Percentiles rank a stretch among this genome's conserved stretches.
Evolutionary conservation across 2,329 filamentous ascomycete species (phyloP).

Genomic region (Cladosporium sp.): DNA sequence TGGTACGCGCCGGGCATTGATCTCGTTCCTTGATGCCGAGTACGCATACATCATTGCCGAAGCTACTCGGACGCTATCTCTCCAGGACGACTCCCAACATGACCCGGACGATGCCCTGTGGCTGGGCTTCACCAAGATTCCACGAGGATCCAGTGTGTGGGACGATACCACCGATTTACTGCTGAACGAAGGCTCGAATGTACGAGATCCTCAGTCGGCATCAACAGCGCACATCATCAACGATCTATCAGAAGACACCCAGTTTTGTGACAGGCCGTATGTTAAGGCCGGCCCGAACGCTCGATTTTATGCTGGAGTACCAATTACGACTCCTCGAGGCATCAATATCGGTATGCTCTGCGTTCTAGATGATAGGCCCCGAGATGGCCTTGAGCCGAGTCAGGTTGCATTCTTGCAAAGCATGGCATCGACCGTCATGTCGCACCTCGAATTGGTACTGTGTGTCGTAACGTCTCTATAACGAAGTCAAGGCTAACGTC

Average conservation of each 20-base stretch:
- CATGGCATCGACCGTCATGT: constrained; percentile 59
- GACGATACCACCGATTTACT: constrained; percentile 31
- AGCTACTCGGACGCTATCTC: constrained; percentile 50
- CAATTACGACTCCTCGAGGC: constrained; percentile 59
- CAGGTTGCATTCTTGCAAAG: constrained; percentile 59
- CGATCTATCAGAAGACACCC: constrained; percentile 30
- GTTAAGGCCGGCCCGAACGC: constrained; percentile 32
- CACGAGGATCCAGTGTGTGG: constrained; percentile 34
- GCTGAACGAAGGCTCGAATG: constrained; percentile 27
- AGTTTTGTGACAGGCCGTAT: constrained; percentile 33
- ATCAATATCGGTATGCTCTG: constrained; percentile 62
- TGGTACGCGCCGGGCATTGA: constrained; percentile 50
- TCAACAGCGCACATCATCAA: constrained; percentile 30
- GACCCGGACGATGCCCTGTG: constrained; percentile 31
- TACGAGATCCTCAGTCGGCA: not conserved
- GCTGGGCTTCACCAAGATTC: constrained; percentile 33
- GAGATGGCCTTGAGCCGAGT: constrained; percentile 50
- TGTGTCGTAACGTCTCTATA: not conserved
- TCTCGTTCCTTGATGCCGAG: constrained; percentile 54
- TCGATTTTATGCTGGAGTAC: constrained; percentile 60
- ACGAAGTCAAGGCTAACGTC: not conserved
- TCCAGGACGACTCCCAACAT: constrained; percentile 32
- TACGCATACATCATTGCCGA: constrained; percentile 57
- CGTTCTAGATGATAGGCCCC: constrained; percentile 58
- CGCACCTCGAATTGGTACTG: constrained; percentile 58